Conservation (phyloP, 2,329 filamentous ascomycete genomes). For the Colletotrichum truncatum region DNA sequence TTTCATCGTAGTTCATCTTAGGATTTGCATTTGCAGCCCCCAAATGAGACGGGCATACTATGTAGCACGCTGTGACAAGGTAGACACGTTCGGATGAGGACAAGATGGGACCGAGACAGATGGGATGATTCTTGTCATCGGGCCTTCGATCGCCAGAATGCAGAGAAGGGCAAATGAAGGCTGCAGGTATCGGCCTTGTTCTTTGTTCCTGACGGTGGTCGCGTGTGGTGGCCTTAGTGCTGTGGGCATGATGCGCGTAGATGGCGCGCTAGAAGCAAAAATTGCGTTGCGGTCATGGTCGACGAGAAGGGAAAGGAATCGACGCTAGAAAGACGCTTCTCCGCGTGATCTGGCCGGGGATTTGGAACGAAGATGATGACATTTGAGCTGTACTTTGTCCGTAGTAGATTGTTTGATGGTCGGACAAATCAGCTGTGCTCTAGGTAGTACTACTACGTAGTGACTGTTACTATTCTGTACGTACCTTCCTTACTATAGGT, state of each 20-base stretch:
- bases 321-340: conserved; percentile 16
- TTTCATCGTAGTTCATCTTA: conserved; percentile 23
- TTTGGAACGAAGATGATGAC: conserved; percentile 14
- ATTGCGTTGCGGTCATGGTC: neutral
- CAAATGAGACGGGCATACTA: conserved; percentile 2
- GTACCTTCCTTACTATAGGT: too few relatives aligned
- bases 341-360: conserved; percentile 18
- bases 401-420: neutral
- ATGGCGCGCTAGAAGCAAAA: neutral
- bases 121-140: neutral
- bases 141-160: neutral
- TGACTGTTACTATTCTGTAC: too few relatives aligned
- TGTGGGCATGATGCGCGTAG: neutral
- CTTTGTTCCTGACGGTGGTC: neutral
- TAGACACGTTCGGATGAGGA: conserved; percentile 5
- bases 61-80: neutral
- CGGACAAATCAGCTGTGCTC: neutral
- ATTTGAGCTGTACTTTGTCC: neutral
- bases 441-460: neutral
- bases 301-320: neutral
- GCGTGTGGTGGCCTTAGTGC: neutral
- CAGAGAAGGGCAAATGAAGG: neutral
- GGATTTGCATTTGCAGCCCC: conserved; percentile 14
- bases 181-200: neutral
- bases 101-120: conserved; percentile 10